Evolutionary conservation across 352 stramenopile genomes (phyloP), one percentile per base, ranked within the genome.

Genomic region (Phytopythium aichiense): DNA sequence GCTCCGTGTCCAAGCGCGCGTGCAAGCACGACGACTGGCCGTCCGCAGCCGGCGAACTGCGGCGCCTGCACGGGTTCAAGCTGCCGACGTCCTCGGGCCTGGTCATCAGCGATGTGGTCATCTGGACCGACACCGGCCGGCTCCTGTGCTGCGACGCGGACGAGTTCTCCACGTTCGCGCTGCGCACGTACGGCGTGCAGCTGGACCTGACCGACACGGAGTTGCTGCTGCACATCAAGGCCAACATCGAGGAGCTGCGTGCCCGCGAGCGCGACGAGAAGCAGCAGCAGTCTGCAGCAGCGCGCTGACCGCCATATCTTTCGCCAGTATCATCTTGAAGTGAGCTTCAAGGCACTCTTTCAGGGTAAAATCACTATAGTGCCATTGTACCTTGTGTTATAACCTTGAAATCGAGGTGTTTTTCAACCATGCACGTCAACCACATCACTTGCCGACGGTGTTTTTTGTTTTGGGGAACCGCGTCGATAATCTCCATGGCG

Each of bases 211-310:
- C 59, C 37, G 80, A 92, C 23, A 64, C 77, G 8, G 82, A 92
- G 55, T 60, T 92, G 28, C 58, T 79, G 46, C 66, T 89, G 20
- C 84, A 88, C 63, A 74, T 88, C 57, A 88, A 87, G 52, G 77
- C 78, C 20, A 89, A 92, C 67, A 67, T 89, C 48, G 78, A 92
- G 25, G 82, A 90, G 59, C 61, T 87, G 46, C 72, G 77, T 1
- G 65, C 74, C 5, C 66, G 72, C 18, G 66, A 78, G 43, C 64
- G 46, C 4, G 23, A 8, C 7, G n/a, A 60, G 28, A 13, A 48
- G 31, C 20, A 62, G 25, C 43, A 61, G 25, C 20, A 63, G 25
- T 38, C 31, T 18, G 23, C 31, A 30, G 38, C 35, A 8, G 31
- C 28, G 53, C 33, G 35, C 4, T 48, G 4, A 28, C n/a, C 4